Percentiles rank a stretch among this genome's conserved stretches.
phyloP scores from a whole-genome alignment of 2,329 filamentous ascomycete species.

The Xylariaceae sp. region DNA sequence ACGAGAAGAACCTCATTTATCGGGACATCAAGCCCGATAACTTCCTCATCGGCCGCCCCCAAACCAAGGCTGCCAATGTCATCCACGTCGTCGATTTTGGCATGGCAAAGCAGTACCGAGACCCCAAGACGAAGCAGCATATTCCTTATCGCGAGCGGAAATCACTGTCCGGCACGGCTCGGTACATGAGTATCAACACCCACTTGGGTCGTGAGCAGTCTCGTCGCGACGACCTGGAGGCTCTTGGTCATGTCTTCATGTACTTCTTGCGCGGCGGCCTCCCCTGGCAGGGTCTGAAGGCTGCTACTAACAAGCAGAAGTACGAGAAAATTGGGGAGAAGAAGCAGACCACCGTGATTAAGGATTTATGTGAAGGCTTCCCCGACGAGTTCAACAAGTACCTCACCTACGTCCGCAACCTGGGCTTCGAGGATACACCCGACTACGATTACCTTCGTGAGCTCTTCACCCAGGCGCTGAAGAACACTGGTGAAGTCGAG shows the following conservation, averaged over 20 bases:
- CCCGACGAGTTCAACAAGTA: slow-evolving; percentile 98
- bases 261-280: slow-evolving; percentile 69
- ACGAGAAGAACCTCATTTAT: slow-evolving; percentile 99
- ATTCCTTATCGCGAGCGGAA: slow-evolving; percentile 97
- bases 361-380: slow-evolving; percentile 94
- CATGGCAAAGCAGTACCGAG: slow-evolving; percentile 99
- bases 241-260: slow-evolving; percentile 71
- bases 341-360: slow-evolving; percentile 97
- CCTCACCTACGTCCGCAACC: slow-evolving; percentile 91
- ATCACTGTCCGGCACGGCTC: slow-evolving; percentile 89
- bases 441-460: slow-evolving; percentile 98
- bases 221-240: slow-evolving; percentile 91
- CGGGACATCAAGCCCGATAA: slow-evolving; percentile 99
- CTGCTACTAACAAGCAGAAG: slow-evolving; percentile 86
- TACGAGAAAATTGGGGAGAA: slow-evolving; percentile 99
- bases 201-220: slow-evolving; percentile 96
- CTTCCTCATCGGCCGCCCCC: slow-evolving; percentile 90
- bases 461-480: slow-evolving; percentile 91
- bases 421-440: slow-evolving; percentile 96
- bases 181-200: slow-evolving; percentile 99
- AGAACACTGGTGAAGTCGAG: slow-evolving; percentile 90
- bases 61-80: slow-evolving; percentile 91
- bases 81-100: slow-evolving; percentile 99
- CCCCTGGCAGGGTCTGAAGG: slow-evolving; percentile 70
- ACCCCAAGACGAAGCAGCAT: slow-evolving; percentile 98